Base-by-base conservation (phyloP, 345 rosid genomes). In the Gossypium ekmanianum region DNA sequence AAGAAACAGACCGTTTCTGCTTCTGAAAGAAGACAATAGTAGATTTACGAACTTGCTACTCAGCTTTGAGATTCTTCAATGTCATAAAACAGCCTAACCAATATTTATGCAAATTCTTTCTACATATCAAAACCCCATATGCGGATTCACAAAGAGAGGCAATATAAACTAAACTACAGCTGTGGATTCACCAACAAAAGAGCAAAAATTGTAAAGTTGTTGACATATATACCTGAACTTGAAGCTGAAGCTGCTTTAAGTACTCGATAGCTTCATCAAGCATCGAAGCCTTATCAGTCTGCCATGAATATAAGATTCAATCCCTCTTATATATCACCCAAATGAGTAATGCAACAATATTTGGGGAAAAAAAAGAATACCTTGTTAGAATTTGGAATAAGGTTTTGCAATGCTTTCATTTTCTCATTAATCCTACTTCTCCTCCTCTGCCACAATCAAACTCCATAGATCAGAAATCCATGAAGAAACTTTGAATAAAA, bases 281-380 rank as follows among this genome's bases (percentile, higher is more conserved):
- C 98, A 92, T 92, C 2, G 98, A 94, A 73, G 98, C 98, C 76
- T 94, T 94, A 79, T 94, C 98, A 8, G 98, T 89, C 98, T 94
- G 80, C 68, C 55, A 64, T 56, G 44, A 75, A 76, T 39, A 41
- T 48, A 71, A 68, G 67, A 75, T 51, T n/a, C 68, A 39, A 67
- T 64, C 39, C 29, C 39, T 79, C 65, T 1, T 47, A 48, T 22
- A 11, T 47, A 51, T 58, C 7, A 72, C 55, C 16, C 24, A 58
- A 64, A 66, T 7, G 11, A 2, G 63, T 6, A 48, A 14, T 29
- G 27, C 64, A 4, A 48, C 12, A 50, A 55, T 52, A 50, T 39
- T 22, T 48, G 72, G 57, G 52, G n/a, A 54, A 65, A 20, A 24
- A 24, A 52, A 69, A 2, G 44, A 17, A 43, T 76, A 92, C 98